Conservation (phyloP, 2,329 filamentous ascomycete genomes). For the Bisporella sp. region DNA sequence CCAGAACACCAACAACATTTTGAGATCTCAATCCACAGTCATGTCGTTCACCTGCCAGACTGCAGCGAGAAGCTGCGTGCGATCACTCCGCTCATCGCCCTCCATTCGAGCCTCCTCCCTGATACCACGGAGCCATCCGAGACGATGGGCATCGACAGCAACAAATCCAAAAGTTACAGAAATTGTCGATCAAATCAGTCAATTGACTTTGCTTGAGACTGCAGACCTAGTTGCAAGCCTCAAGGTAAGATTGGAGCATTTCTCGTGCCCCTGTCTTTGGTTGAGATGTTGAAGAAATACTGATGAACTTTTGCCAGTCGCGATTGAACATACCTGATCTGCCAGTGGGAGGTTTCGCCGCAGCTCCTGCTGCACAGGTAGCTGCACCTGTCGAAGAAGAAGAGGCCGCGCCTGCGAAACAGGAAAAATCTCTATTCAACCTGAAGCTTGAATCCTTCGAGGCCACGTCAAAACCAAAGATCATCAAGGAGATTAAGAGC, state of each 20-base stretch:
- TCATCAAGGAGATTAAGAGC: constrained; percentile 99
- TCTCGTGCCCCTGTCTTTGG: background rate
- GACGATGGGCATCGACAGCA: constrained; percentile 87
- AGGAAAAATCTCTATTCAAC: constrained; percentile 97
- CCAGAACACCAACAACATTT: constrained; percentile 4
- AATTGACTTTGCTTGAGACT: constrained; percentile 95
- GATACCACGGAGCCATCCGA: constrained; percentile 41
- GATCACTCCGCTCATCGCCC: constrained; percentile 47
- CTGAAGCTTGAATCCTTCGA: constrained; percentile 92
- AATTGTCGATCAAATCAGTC: constrained; percentile 98
- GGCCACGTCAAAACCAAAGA: constrained; percentile 84
- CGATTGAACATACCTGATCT: constrained; percentile 97
- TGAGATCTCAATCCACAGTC: constrained; percentile 26
- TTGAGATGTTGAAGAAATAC: background rate
- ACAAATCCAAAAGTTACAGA: constrained; percentile 84
- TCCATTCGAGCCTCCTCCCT: constrained; percentile 38
- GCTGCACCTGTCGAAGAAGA: constrained; percentile 69
- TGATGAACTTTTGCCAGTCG: constrained; percentile 48
- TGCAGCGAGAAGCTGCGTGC: constrained; percentile 57
- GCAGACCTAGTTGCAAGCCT: constrained; percentile 90
- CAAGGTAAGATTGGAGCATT: constrained; percentile 57
- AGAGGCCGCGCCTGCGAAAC: constrained; percentile 78
- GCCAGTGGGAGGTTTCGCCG: constrained; percentile 85
- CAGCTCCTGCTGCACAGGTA: constrained; percentile 51
- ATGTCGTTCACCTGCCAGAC: constrained; percentile 60